Base-by-base conservation (phyloP, 805 yeast species). In the Kodamaea lidongshanica region DNA sequence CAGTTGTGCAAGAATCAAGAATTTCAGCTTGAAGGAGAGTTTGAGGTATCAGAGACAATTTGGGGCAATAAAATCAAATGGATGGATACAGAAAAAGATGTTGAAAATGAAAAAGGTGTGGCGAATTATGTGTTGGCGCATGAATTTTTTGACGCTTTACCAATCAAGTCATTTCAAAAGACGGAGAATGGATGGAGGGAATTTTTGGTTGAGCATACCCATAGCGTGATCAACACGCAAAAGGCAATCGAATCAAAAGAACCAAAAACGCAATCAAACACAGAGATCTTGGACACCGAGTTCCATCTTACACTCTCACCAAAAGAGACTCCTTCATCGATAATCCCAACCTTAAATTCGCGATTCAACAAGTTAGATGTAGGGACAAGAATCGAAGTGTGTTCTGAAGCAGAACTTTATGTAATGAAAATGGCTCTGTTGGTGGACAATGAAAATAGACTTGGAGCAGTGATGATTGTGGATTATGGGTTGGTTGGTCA, bases 101-200 rank as follows among this genome's bases (percentile, higher is more conserved):
- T 71, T 4, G 27, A 16, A 6, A 26, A 45, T 6, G 33, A 22
- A 2, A 46, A 44, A 16, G 21, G 32, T 4, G 44, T 48, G 21
- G 64, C 83, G 24, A 79, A 81, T 36, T 84, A 73, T 48, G 63
- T 82, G 4, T 50, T 85, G 32, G 92, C 94, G 0, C 95, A 85
- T 49, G 95, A 85, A 52, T 85, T 85, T 45, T 85, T 79, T 48
- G 95, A 85, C 54, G 94, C 95, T 0, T 58, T 85, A 33, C 94
- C 95, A 0, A 76, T 85, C 14, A 76, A 79, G 40, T 71, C 77
- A 39, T 84, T 80, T 47, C 66, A 69, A 31, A 70, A 67, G 38
- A 75, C 79, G 0, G 61, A 64, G 11, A 54, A 74, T 10, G 89
- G 89, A 0, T 85, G 95, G 95, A 61, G 88, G 41, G 95, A 85